Base-by-base conservation (phyloP, 2,329 filamentous ascomycete genomes). In the Sporothrix pseudoabietina region DNA sequence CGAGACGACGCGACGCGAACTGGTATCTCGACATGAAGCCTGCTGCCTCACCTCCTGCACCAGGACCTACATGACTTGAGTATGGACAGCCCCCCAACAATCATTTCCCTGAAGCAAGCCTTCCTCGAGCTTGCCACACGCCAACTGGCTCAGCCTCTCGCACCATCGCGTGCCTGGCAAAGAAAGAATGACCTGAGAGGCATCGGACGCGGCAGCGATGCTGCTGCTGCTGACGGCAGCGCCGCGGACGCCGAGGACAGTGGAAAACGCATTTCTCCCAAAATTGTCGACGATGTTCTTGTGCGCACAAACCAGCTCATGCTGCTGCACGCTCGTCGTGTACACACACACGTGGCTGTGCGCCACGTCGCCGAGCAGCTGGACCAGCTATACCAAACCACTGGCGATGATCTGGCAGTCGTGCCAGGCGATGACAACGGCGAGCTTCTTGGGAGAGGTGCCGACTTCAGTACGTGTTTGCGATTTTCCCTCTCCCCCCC, bases 361-460 rank as follows among this genome's bases (percentile, higher is more conserved):
- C 87, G 91, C 49, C 90, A 92, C 77, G 87, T 93, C 22, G 90
- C 91, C 1, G 90, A 92, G 82, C 91, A 94, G 82, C 89, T 94
- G 57, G 90, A 92, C 80, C 81, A 82, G 66, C 82, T 92, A 61
- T 93, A 93, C 79, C 69, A 35, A 19, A 26, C 22, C 9, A 19
- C 85, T 54, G 83, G 83, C 52, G 78, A 77, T 10, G 83, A 49
- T 10, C 39, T 85, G 32, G 30, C 14, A 5, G 65, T 30, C 47
- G 47, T n/a, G 10, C 65, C 65, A 14, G 19, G 19, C 47, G 16
- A 54, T 52, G 9, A 26, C 10, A 19, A 10, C 12, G 54, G 30
- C 47, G 65, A 41, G 47, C 7, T 12, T 8, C 32, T 52, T 44
- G 79, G 77, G 41, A 78, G 79, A 44, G 83, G 84, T 30, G 79